Evolutionary conservation across 805 yeast species (phyloP).

Genomic region (Cyberlindnera mississippiensis): DNA sequence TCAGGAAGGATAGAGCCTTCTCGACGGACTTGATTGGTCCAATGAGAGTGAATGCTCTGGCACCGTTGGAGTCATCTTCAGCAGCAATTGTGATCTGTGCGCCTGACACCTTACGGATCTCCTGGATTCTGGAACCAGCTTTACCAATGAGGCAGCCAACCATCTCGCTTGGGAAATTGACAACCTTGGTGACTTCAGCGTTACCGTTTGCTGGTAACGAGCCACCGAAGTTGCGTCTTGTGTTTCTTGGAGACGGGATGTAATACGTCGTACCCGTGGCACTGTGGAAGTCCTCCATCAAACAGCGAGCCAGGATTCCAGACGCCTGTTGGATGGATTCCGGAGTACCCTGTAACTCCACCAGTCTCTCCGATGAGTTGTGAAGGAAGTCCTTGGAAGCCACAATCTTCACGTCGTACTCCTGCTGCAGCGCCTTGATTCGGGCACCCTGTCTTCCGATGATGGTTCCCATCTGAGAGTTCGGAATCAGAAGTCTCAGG

Average conservation of each 20-base stretch:
- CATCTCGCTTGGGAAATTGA: conserved; percentile 69
- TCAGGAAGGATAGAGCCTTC: conserved; percentile 53
- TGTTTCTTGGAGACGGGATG: conserved; percentile 17
- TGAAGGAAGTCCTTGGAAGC: conserved; percentile 83
- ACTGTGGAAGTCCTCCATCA: conserved; percentile 69
- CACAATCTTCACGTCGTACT: conserved; percentile 69
- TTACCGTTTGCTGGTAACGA: conserved; percentile 1
- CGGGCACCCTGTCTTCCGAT: conserved; percentile 81
- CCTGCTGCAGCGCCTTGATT: conserved; percentile 74
- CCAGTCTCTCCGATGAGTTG: conserved; percentile 78
- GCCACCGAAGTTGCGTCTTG: conserved; percentile 4
- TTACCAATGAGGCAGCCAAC: conserved; percentile 91
- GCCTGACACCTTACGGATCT: conserved; percentile 72
- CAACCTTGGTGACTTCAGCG: conserved; percentile 32
- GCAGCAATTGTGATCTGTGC: conserved; percentile 75
- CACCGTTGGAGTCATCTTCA: conserved; percentile 58
- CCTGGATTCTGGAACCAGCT: conserved; percentile 81
- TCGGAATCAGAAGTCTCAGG: conserved; percentile 72
- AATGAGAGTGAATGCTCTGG: conserved; percentile 65
- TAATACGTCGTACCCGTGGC: conserved; percentile 63
- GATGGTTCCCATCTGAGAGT: conserved; percentile 82
- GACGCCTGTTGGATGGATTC: conserved; percentile 55
- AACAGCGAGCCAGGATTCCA: conserved; percentile 59
- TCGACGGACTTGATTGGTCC: conserved; percentile 51
- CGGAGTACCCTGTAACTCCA: conserved; percentile 81